A percentile compares a stretch with the other conserved stretches of the same genome.
Evolutionary conservation across 352 stramenopile genomes (phyloP).

Genomic region (Phytopythium sindhum): DNA sequence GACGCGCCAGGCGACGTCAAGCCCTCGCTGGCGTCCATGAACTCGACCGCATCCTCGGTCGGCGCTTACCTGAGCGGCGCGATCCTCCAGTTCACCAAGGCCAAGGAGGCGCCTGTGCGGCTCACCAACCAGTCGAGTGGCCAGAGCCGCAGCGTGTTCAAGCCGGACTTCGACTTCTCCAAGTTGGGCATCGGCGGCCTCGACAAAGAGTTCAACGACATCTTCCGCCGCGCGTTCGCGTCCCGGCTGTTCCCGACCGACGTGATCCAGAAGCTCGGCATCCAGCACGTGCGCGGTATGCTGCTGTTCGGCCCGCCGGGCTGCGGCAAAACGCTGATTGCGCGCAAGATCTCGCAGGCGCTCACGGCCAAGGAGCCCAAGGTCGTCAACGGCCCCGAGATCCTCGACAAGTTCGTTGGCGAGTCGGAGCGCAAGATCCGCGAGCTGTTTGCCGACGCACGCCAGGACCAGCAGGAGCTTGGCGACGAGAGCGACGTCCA

Average conservation of each 20-base stretch:
- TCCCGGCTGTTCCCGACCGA: slow-evolving; percentile 96
- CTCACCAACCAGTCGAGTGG: slow-evolving; percentile 79
- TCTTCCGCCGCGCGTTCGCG: slow-evolving; percentile 98
- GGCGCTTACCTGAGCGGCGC: slow-evolving; percentile 60
- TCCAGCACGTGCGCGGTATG: slow-evolving; percentile 97
- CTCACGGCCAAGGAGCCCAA: slow-evolving; percentile 96
- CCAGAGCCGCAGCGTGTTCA: slow-evolving; percentile 88
- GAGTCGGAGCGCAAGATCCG: slow-evolving; percentile 98
- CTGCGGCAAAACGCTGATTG: slow-evolving; percentile 98
- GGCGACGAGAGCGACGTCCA: slow-evolving; percentile 98
- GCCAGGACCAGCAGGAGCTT: slow-evolving; percentile 83
- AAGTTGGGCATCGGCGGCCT: slow-evolving; percentile 99
- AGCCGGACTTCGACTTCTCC: slow-evolving; percentile 97
- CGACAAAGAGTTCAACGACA: slow-evolving; percentile 99
- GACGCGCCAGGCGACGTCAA: slow-evolving; percentile 30
- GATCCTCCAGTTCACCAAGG: slow-evolving; percentile 78
- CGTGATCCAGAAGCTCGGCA: slow-evolving; percentile 97
- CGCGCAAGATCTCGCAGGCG: slow-evolving; percentile 95
- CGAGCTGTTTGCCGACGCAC: slow-evolving; percentile 96
- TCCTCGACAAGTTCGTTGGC: slow-evolving; percentile 99
- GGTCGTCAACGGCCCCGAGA: slow-evolving; percentile 99
- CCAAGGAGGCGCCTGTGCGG: slow-evolving; percentile 67
- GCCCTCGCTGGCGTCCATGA: slow-evolving; percentile 14
- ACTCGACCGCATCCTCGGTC: slow-evolving; percentile 35
- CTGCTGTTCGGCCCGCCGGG: slow-evolving; percentile 84